Conservation (phyloP, 2,329 filamentous ascomycete genomes). For the Ploettnerulaceae sp. region DNA sequence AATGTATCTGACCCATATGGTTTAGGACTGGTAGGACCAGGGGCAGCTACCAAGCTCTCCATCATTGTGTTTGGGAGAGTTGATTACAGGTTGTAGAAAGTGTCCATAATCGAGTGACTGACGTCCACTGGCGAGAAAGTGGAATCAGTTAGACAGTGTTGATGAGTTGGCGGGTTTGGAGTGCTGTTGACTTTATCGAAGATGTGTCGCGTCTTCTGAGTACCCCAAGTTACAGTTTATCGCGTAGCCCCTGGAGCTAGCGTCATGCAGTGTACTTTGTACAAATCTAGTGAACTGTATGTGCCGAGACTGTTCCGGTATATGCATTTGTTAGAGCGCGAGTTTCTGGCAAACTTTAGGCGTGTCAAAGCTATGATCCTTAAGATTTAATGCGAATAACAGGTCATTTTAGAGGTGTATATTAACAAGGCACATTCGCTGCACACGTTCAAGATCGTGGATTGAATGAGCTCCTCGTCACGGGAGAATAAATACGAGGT, state of each 20-base stretch:
- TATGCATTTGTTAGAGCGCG: background rate
- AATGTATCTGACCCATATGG: conserved; percentile 37
- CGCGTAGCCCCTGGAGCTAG: conserved; percentile 2
- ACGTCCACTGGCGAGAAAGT: conserved; percentile 19
- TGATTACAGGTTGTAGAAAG: conserved; percentile 14
- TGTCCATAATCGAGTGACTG: conserved; percentile 17
- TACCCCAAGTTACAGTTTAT: background rate
- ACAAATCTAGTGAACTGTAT: no score
- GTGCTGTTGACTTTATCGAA: conserved; percentile 19
- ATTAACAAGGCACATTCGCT: background rate
- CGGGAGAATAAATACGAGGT: background rate
- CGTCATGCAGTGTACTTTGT: background rate
- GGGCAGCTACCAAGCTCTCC: conserved; percentile 32
- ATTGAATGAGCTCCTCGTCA: background rate
- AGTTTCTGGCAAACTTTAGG: background rate
- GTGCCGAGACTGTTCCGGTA: no score
- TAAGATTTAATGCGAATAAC: no score
- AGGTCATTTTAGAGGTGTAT: background rate
- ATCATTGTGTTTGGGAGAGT: conserved; percentile 25
- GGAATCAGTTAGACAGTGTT: conserved; percentile 16
- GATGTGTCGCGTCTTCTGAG: conserved; percentile 1
- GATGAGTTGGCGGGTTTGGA: conserved; percentile 12
- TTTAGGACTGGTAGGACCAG: conserved; percentile 23
- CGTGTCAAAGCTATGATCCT: no score
- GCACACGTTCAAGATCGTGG: conserved; percentile 5